A percentile compares a stretch with the other conserved stretches of the same genome.
These are phyloP conservation scores for Ceratocystis variospora DNA, from an alignment of 2,329 filamentous ascomycete species.

Conservation along the genomic window DNA sequence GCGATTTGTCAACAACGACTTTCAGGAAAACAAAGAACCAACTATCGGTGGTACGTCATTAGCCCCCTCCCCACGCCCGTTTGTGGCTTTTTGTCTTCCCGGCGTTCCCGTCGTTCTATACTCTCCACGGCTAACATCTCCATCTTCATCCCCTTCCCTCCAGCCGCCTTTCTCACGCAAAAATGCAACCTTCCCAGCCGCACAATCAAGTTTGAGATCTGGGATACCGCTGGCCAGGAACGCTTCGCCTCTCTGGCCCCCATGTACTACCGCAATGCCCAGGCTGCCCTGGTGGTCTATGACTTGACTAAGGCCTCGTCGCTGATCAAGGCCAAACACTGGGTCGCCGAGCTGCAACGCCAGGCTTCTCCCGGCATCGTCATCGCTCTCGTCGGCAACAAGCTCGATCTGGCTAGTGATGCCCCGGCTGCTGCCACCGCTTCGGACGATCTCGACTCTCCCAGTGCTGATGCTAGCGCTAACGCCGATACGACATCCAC, in stretches of 20 bases:
- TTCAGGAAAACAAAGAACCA: conserved; percentile 98
- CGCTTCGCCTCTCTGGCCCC: conserved; percentile 91
- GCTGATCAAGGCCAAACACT: conserved; percentile 93
- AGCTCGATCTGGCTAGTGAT: conserved; percentile 72
- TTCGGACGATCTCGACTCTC: conserved; percentile 38
- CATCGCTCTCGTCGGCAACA: conserved; percentile 94
- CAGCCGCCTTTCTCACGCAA: conserved; percentile 94
- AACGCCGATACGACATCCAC: conserved; percentile 35
- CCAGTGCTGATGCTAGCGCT: conserved; percentile 21
- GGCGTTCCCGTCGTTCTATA: background rate
- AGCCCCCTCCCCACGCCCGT: background rate
- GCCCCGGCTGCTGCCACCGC: conserved; percentile 31
- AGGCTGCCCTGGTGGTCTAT: conserved; percentile 95
- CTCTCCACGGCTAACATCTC: conserved; percentile 10
- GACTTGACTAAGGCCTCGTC: conserved; percentile 94
- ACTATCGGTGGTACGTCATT: conserved; percentile 75
- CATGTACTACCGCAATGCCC: conserved; percentile 99
- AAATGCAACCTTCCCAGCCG: conserved; percentile 92
- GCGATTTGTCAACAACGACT: conserved; percentile 98
- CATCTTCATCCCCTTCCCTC: conserved; percentile 1
- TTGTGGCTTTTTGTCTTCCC: background rate
- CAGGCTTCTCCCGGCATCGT: conserved; percentile 94
- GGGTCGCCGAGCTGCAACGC: conserved; percentile 92
- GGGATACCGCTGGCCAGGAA: conserved; percentile 97
- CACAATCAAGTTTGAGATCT: conserved; percentile 90